These are phyloP conservation scores for Mollisia scopiformis DNA, from an alignment of 2,329 filamentous ascomycete genomes.

Conservation along the genomic window DNA sequence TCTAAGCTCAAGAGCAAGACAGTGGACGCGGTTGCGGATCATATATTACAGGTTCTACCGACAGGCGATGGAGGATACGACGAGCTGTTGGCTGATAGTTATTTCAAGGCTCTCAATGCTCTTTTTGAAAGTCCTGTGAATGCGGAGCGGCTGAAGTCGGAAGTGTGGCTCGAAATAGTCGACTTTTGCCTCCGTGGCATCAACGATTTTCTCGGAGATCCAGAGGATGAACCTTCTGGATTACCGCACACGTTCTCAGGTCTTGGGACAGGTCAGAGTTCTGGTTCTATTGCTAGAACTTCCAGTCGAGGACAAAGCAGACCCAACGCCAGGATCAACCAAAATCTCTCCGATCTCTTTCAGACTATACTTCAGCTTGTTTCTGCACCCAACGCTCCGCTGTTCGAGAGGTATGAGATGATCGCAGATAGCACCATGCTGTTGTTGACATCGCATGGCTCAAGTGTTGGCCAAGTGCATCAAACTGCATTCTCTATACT, in stretches of 20 bases:
- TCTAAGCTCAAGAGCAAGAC: conserved; percentile 74
- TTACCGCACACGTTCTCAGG: conserved; percentile 25
- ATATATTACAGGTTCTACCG: conserved; percentile 77
- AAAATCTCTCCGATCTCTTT: conserved; percentile 57
- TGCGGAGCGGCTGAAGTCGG: conserved; percentile 73
- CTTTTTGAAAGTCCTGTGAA: conserved; percentile 76
- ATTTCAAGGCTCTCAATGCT: conserved; percentile 73
- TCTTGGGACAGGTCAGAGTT: conserved; percentile 13
- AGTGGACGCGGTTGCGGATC: conserved; percentile 76
- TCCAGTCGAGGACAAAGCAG: conserved; percentile 35
- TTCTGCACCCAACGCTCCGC: conserved; percentile 68
- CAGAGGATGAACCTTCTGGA: conserved; percentile 17
- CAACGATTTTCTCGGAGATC: conserved; percentile 45
- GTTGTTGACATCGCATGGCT: conserved; percentile 61
- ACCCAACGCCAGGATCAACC: conserved; percentile 33
- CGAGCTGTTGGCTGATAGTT: conserved; percentile 72
- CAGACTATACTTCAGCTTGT: conserved; percentile 68
- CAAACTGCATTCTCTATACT: conserved; percentile 75
- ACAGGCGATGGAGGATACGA: conserved; percentile 64
- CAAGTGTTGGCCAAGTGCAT: conserved; percentile 65
- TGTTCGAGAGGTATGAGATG: conserved; percentile 56
- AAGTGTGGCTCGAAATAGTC: conserved; percentile 40
- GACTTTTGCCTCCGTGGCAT: conserved; percentile 69
- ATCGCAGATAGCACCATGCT: conserved; percentile 60
- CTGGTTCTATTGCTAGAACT: conserved; percentile 29